These are phyloP conservation scores for Maudiozyma barnettii DNA, from an alignment of 805 yeast genomes.

Conservation along the genomic window DNA sequence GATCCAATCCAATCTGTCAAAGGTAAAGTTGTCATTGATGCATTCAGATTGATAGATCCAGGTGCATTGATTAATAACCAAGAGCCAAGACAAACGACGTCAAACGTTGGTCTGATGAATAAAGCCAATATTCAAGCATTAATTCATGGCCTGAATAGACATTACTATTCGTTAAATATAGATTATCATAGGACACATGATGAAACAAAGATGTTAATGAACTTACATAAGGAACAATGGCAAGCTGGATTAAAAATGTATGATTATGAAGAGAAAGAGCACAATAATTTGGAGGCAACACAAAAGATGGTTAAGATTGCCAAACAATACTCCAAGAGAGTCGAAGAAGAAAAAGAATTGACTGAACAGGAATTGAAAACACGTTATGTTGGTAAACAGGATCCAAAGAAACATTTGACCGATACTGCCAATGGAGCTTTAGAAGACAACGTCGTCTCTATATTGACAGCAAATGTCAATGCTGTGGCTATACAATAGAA, in stretches of 20 bases:
- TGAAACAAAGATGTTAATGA: conserved; percentile 89
- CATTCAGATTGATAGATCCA: conserved; percentile 88
- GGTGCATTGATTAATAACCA: conserved; percentile 87
- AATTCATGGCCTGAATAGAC: conserved; percentile 94
- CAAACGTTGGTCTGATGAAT: conserved; percentile 88
- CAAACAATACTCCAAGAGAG: conserved; percentile 77
- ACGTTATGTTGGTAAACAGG: conserved; percentile 96
- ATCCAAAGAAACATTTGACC: conserved; percentile 92
- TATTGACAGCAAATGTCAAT: conserved; percentile 83
- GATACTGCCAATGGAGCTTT: conserved; percentile 79
- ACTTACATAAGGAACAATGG: conserved; percentile 93
- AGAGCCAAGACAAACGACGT: conserved; percentile 96
- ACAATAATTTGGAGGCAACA: conserved; percentile 61
- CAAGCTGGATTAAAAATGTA: conserved; percentile 76
- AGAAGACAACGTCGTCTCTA: conserved; percentile 83
- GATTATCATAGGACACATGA: conserved; percentile 87
- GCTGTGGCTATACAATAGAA: conserved; percentile 78
- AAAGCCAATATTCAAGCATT: conserved; percentile 95
- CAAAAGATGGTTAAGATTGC: conserved; percentile 83
- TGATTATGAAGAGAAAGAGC: conserved; percentile 71
- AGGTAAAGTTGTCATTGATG: conserved; percentile 98
- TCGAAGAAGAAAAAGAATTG: conserved; percentile 83
- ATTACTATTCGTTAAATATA: conserved; percentile 89
- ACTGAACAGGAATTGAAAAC: conserved; percentile 84
- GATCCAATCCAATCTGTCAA: conserved; percentile 98